phyloP scores from a whole-genome alignment of 2,329 filamentous ascomycete genomes.

The Penicillium brevicompactum region DNA sequence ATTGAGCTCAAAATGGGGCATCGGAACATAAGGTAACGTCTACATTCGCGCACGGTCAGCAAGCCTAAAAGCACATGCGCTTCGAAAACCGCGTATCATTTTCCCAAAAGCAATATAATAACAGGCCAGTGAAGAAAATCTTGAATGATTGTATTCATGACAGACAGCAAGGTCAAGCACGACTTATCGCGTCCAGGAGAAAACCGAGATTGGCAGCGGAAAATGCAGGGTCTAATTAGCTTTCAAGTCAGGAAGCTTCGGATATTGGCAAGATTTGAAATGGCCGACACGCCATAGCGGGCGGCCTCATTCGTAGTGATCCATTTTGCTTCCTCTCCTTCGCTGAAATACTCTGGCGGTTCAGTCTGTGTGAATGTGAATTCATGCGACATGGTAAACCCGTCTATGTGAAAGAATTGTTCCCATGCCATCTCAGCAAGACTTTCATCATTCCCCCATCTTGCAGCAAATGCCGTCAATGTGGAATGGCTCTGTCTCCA shows the following conservation, averaged over 20 bases:
- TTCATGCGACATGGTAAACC: slow-evolving; percentile 7
- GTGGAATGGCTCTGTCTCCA: slow-evolving; percentile 21
- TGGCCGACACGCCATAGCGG: slow-evolving; percentile 18
- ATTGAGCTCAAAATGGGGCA: not conserved
- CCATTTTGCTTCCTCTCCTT: slow-evolving; percentile 12
- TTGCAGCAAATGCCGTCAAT: slow-evolving; percentile 17
- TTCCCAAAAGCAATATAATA: too few species aligned
- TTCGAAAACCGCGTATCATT: too few species aligned
- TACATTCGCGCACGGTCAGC: not conserved
- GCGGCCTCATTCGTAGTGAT: slow-evolving; percentile 17
- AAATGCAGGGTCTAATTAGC: not conserved
- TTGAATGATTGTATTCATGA: too few species aligned
- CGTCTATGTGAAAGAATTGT: slow-evolving; percentile 18
- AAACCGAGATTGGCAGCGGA: not conserved
- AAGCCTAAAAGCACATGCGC: not conserved
- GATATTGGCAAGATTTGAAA: slow-evolving; percentile 17
- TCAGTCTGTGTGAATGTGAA: slow-evolving; percentile 8
- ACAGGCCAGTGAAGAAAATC: too few species aligned
- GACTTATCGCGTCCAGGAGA: too few species aligned
- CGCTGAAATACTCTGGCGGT: slow-evolving; percentile 10
- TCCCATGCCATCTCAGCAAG: slow-evolving; percentile 14
- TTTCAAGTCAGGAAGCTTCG: slow-evolving; percentile 5
- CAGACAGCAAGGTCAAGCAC: too few species aligned
- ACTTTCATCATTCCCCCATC: slow-evolving; percentile 1
- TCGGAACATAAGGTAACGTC: not conserved